Conservation (phyloP, 106 monocot genomes). For the Chionographis japonica region DNA sequence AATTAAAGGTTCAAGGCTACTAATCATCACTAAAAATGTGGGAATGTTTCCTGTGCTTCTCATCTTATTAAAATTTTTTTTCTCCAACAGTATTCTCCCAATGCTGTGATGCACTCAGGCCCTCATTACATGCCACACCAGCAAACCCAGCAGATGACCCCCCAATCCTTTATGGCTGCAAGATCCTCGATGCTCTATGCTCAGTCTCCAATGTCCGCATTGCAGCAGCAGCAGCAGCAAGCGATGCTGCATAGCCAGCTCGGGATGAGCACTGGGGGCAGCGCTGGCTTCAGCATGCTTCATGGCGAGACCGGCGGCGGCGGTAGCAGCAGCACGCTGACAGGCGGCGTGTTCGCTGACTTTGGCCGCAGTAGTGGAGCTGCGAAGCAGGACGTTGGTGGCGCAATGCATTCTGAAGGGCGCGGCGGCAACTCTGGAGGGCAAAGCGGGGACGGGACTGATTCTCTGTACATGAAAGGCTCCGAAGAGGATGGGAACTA, state of each 20-base stretch:
- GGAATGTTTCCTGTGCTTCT: no score
- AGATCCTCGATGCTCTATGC: conserved; percentile 72
- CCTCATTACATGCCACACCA: conserved; percentile 65
- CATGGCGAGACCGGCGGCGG: conserved; percentile 47
- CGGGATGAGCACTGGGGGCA: conserved; percentile 48
- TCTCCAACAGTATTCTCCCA: conserved; percentile 57
- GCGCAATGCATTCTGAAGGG: conserved; percentile 20
- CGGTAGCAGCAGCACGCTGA: conserved; percentile 1
- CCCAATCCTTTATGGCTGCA: conserved; percentile 60
- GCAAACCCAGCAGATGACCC: conserved; percentile 51
- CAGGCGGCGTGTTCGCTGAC: conserved; percentile 54
- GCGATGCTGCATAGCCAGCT: conserved; percentile 46
- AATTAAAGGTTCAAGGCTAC: neutral
- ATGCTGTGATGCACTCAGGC: conserved; percentile 55
- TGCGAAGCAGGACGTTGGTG: conserved; percentile 34
- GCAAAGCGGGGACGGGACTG: conserved; percentile 53
- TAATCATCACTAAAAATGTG: no score
- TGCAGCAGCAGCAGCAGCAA: conserved; percentile 47
- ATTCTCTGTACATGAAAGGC: conserved; percentile 55
- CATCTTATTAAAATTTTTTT: neutral
- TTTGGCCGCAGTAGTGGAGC: conserved; percentile 32
- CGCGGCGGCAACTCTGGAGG: conserved; percentile 46
- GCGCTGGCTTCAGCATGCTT: conserved; percentile 57
- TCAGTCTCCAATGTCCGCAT: conserved; percentile 58
- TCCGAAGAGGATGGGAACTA: conserved; percentile 63